Evolutionary conservation across 2,329 filamentous ascomycete species (phyloP).

Genomic region (Herpotrichia juniperi): DNA sequence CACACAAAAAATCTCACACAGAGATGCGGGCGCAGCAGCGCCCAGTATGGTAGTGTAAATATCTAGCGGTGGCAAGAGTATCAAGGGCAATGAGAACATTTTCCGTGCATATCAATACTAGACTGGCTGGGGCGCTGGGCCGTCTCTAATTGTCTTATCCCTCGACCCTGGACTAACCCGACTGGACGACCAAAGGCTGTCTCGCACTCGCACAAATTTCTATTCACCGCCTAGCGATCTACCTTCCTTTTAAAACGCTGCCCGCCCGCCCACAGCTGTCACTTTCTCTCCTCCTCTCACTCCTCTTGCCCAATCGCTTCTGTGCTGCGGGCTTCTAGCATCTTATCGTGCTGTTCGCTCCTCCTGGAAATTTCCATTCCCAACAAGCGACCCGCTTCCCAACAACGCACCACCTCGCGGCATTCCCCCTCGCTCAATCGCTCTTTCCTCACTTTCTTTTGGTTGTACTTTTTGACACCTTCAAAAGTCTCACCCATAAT

Average conservation of each 20-base stretch:
- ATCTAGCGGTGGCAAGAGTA: constrained; percentile 3
- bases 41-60: not conserved
- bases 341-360: constrained; percentile 6
- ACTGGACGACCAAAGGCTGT: constrained; percentile 14
- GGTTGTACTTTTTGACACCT: not conserved
- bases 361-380: constrained; percentile 2
- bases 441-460: constrained; percentile 3
- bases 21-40: not conserved
- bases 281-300: not conserved
- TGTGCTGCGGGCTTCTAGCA: constrained; percentile 2
- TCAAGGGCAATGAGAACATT: not conserved
- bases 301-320: not conserved
- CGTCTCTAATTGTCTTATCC: constrained; percentile 5
- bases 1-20: not conserved
- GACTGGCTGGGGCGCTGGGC: not conserved
- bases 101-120: not conserved
- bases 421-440: constrained; percentile 1
- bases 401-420: constrained; percentile 1
- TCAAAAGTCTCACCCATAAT: not conserved
- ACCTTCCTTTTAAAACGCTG: constrained; percentile 10
- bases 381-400: constrained; percentile 14
- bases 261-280: not conserved
- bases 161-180: constrained; percentile 15
- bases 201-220: constrained; percentile 5
- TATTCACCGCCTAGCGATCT: no score